Base-by-base conservation (phyloP, 768 basidiomycete genomes). In the Suillus occidentalis region DNA sequence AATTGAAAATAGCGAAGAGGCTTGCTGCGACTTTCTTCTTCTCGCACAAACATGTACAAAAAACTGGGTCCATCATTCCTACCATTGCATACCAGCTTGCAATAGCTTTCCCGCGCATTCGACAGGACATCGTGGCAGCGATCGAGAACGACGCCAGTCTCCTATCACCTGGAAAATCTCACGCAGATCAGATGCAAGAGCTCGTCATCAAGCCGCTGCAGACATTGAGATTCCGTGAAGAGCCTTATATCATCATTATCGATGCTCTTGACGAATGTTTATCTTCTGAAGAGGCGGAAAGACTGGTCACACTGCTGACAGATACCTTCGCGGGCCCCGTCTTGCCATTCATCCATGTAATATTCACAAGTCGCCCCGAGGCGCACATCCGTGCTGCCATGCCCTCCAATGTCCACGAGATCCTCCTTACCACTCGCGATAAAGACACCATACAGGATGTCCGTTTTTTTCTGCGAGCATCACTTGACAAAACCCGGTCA, bases 11-110 rank as follows among this genome's bases (percentile, higher is more conserved):
- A 28, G 67, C 59, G 3, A 16, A 28, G 14, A 67, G 67, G 43
- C 68, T 70, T 9, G 68, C 63, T 25, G 69, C 66, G 6, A 63
- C 64, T 0, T 71, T 71, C 22, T 71, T 71, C 68, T 70, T 70
- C n/a, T 63, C 70, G 20, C 63, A 63, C 22, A 52, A 62, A 9
- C 60, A 64, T 13, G 63, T 60, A 7, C 64, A 67, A 34, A 55
- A 55, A 31, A 16, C 6, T 18, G 18, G 53, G 7, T 28, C 55
- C 1, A 47, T 70, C 9, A 64, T 70, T 58, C 66, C 66, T 6
- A 69, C 70, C 3, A 60, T 71, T 5, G 68, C 70, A 6, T 69
- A 69, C 37, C 66, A 69, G 36, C 63, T 71, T 14, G 68, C 70
- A 12, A 34, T 43, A 37, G n/a, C 36, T 3, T 50, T 69, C 1